phyloP scores from a whole-genome alignment of 306 rosid species.

The Trifolium dubium region DNA sequence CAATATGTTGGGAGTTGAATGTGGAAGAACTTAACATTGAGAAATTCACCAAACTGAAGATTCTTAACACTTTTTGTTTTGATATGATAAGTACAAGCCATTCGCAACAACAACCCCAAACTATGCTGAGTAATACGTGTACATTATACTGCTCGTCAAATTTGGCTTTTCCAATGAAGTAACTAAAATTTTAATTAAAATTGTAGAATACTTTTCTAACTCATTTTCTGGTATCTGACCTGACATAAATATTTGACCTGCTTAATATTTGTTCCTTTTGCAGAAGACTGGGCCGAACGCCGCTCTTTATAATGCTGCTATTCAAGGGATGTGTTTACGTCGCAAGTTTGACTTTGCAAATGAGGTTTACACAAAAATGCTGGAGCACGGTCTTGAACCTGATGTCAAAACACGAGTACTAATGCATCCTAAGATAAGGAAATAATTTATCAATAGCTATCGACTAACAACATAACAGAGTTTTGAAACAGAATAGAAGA shows the following conservation, averaged over 20 bases:
- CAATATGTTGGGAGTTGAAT: slow-evolving; percentile 10
- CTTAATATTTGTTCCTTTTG: slow-evolving; percentile 38
- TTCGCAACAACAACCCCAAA: background rate
- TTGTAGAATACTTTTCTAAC: background rate
- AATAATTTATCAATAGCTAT: slow-evolving; percentile 27
- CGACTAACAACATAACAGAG: slow-evolving; percentile 34
- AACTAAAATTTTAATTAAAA: slow-evolving; percentile 4
- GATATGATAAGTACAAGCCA: slow-evolving; percentile 1
- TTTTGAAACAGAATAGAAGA: slow-evolving; percentile 21
- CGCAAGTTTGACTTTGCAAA: slow-evolving; percentile 63
- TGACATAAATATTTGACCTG: slow-evolving; percentile 32
- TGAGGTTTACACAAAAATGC: slow-evolving; percentile 67
- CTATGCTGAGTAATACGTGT: slow-evolving; percentile 11
- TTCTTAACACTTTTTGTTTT: background rate
- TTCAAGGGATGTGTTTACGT: slow-evolving; percentile 83
- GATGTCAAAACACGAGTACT: slow-evolving; percentile 78
- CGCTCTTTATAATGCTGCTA: slow-evolving; percentile 69
- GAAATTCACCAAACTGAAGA: slow-evolving; percentile 1
- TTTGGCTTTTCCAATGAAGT: slow-evolving; percentile 3
- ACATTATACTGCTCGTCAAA: slow-evolving; percentile 17
- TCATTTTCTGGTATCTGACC: slow-evolving; percentile 5
- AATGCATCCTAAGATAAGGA: slow-evolving; percentile 54
- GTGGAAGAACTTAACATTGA: slow-evolving; percentile 15
- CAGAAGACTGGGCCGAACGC: slow-evolving; percentile 58
- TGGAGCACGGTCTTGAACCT: slow-evolving; percentile 57